Evolutionary conservation across 257 asterid species (phyloP).

Genomic region (Ocimum tenuiflorum): DNA sequence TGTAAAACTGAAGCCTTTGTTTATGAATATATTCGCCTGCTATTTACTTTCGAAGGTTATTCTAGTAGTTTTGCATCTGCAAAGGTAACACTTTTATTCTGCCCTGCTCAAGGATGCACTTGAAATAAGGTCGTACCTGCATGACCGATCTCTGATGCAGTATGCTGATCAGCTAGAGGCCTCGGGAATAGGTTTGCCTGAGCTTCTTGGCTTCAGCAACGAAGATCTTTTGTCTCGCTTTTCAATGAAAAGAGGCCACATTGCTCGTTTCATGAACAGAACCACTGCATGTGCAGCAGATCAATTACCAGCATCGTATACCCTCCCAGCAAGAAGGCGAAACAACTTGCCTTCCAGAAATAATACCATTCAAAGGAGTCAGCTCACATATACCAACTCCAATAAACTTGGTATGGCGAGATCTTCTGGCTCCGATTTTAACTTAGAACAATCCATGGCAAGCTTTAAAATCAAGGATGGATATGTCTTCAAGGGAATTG

Average conservation of each 20-base stretch:
- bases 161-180: constrained; percentile 59
- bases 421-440: constrained; percentile 25
- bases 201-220: constrained; percentile 45
- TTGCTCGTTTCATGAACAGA: constrained; percentile 63
- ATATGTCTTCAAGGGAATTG: constrained; percentile 58
- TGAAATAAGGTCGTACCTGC: constrained; percentile 74
- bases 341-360: constrained; percentile 30
- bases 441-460: constrained; percentile 55
- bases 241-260: constrained; percentile 68
- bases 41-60: not conserved
- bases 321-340: constrained; percentile 35
- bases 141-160: constrained; percentile 58
- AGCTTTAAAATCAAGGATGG: constrained; percentile 64
- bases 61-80: too few species aligned
- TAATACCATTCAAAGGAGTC: constrained; percentile 34
- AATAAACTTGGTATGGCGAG: constrained; percentile 30
- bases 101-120: constrained; percentile 50
- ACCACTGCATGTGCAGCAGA: constrained; percentile 30
- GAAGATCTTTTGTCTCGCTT: constrained; percentile 44
- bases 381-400: constrained; percentile 29
- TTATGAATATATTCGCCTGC: not conserved
- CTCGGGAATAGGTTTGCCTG: constrained; percentile 42
- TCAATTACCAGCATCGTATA: constrained; percentile 32
- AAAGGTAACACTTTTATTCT: not conserved
- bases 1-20: not conserved